phyloP scores from a whole-genome alignment of 148 eudicot species.

The Rhododendron mucronatum region DNA sequence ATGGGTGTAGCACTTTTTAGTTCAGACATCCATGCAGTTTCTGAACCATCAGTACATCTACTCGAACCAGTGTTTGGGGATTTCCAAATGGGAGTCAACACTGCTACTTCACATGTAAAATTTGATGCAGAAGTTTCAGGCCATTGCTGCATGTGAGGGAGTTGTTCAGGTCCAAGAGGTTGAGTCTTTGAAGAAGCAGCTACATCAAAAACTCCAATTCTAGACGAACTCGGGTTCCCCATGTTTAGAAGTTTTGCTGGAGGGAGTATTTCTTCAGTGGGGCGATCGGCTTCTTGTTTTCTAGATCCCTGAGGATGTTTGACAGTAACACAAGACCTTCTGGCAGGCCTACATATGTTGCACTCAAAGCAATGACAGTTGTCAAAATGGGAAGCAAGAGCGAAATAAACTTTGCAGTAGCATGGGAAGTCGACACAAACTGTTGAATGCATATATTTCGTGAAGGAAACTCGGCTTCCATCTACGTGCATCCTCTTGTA shows the following conservation, averaged over 20 bases:
- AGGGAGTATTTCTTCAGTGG: constrained; percentile 15
- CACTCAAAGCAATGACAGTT: constrained; percentile 40
- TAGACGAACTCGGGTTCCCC: constrained; percentile 11
- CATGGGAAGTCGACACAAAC: constrained; percentile 37
- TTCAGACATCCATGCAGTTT: constrained; percentile 11
- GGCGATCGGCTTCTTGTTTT: constrained; percentile 2
- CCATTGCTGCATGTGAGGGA: background rate
- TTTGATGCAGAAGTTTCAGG: background rate
- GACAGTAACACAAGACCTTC: constrained; percentile 9
- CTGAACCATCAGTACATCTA: constrained; percentile 17
- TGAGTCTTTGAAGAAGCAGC: constrained; percentile 13
- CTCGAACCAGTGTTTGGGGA: constrained; percentile 10
- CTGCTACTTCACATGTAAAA: background rate
- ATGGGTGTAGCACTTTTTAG: constrained; percentile 6
- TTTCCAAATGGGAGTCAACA: background rate
- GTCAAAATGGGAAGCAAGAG: constrained; percentile 41
- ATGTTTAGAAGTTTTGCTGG: constrained; percentile 42
- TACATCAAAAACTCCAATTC: constrained; percentile 16
- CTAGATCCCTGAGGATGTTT: constrained; percentile 11
- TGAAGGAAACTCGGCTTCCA: constrained; percentile 27
- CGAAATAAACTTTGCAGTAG: constrained; percentile 29
- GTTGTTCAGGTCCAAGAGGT: constrained; percentile 10
- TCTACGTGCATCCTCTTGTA: constrained; percentile 21
- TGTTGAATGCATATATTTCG: constrained; percentile 39
- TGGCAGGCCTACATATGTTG: constrained; percentile 32